Evolutionary conservation across 2,329 filamentous ascomycete species (phyloP), one percentile per base, ranked within the genome.

Genomic region (Tolypocladium ovalisporum): DNA sequence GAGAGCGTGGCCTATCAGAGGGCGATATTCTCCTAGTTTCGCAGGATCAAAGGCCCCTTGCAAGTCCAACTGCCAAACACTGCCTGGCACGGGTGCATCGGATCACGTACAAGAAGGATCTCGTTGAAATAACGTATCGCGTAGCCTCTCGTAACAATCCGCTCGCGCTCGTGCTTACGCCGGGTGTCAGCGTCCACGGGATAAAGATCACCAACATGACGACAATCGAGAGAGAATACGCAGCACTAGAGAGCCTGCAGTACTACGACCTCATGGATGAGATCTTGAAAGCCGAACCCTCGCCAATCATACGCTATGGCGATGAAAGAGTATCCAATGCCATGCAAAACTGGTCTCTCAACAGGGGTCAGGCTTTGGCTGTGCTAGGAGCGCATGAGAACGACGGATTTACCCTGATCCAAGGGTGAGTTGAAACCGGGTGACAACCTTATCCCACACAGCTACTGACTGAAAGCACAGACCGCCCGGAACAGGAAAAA

Each of bases 241-340:
- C 91, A 57, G 90, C 94, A 0, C 75, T 99, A 35, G 88, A 91
- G 73, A 93, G 89, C 65, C 73, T 99, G 61, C 88, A 96, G 70
- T 97, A 95, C 71, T 99, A 97, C 66, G 94, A 99, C 71, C 79
- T 99, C 24, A 95, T 93, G 76, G 88, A 93, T 58, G 94, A 99
- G 72, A 89, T 99, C 57, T 78, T 95, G 53, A 85, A 86, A 64
- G 94, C 92, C 3, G 90, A 91, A 67, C 94, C 95, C 1, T 97
- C 93, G 8, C 91, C 90, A 1, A 84, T 97, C 63, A 81, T 96
- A 55, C 84, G 83, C 8, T 97, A 96, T 68, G 83, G 84, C 47
- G 86, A 93, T 5, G 83, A 88, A 61, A 86, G 85, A 59, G 76
- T 96, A 8, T 76, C 82, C 8, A 80, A 82, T 9, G 80, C 90